Percentiles rank a stretch among this genome's conserved stretches.
phyloP scores from a whole-genome alignment of 179 eudicot species.

The Beta corolliflora region DNA sequence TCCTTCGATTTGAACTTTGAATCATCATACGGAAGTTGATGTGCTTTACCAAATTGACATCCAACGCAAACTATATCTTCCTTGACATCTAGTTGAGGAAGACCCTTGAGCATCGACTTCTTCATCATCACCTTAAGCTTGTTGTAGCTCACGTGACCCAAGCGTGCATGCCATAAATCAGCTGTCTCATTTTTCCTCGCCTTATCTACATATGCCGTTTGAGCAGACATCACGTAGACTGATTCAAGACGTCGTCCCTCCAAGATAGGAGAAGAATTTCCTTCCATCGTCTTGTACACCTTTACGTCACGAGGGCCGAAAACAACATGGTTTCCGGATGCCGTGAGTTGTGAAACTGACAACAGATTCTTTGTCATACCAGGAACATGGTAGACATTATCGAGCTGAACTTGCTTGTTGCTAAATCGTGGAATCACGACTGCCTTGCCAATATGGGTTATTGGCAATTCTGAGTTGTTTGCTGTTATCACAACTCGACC shows the following conservation, averaged over 20 bases:
- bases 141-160: slow-evolving; percentile 6
- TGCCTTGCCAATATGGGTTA: too few species aligned
- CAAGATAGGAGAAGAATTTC: neutral
- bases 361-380: too few species aligned
- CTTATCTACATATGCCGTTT: slow-evolving; percentile 16
- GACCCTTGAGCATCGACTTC: slow-evolving; percentile 19
- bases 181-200: slow-evolving; percentile 17
- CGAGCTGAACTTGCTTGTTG: too few species aligned
- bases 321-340: too few species aligned
- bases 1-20: slow-evolving; percentile 7
- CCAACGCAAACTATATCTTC: slow-evolving; percentile 12
- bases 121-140: slow-evolving; percentile 8
- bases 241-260: slow-evolving; percentile 9
- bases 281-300: too few species aligned
- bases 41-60: slow-evolving; percentile 15
- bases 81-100: slow-evolving; percentile 8
- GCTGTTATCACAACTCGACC: too few species aligned
- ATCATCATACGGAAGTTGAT: slow-evolving; percentile 12
- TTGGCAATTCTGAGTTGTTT: too few species aligned
- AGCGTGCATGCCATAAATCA: slow-evolving; percentile 16
- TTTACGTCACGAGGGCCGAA: too few species aligned
- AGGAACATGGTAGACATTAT: too few species aligned
- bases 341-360: too few species aligned
- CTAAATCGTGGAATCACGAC: too few species aligned
- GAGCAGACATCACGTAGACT: neutral